phyloP scores from a whole-genome alignment of 805 yeast genomes.

The Wickerhamomyces sydowiorum region DNA sequence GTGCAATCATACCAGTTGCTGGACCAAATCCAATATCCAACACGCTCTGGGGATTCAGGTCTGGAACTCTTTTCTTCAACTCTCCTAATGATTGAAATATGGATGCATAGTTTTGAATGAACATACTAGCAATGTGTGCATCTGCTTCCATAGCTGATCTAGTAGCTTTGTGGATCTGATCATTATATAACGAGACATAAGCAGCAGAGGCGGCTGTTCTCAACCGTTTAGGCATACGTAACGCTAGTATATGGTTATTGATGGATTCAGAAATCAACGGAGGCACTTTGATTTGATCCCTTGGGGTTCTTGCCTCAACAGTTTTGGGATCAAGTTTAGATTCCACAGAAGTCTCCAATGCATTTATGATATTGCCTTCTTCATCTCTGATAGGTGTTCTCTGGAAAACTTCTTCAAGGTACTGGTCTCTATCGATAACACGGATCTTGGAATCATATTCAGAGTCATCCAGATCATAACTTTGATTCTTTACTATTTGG shows the following conservation, averaged over 20 bases:
- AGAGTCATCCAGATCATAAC: constrained; percentile 27
- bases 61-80: constrained; percentile 49
- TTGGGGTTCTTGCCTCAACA: constrained; percentile 43
- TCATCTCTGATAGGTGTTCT: constrained; percentile 23
- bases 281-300: constrained; percentile 51
- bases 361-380: constrained; percentile 11
- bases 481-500: constrained; percentile 32
- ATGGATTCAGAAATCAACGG: constrained; percentile 49
- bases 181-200: constrained; percentile 44
- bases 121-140: constrained; percentile 73
- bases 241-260: constrained; percentile 53
- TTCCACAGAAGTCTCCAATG: constrained; percentile 18
- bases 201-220: constrained; percentile 56
- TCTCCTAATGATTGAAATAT: constrained; percentile 62
- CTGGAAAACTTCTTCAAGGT: constrained; percentile 20
- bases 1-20: constrained; percentile 83
- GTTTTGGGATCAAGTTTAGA: constrained; percentile 54
- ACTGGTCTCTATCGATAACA: constrained; percentile 33
- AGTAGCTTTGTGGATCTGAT: constrained; percentile 48
- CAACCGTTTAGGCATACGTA: constrained; percentile 58
- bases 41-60: constrained; percentile 59
- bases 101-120: constrained; percentile 76
- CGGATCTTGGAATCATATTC: constrained; percentile 21
- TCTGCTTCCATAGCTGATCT: constrained; percentile 53
- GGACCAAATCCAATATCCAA: constrained; percentile 89